Conservation (phyloP, 2,329 filamentous ascomycete genomes). For the Pseudogymnoascus verrucosus region DNA sequence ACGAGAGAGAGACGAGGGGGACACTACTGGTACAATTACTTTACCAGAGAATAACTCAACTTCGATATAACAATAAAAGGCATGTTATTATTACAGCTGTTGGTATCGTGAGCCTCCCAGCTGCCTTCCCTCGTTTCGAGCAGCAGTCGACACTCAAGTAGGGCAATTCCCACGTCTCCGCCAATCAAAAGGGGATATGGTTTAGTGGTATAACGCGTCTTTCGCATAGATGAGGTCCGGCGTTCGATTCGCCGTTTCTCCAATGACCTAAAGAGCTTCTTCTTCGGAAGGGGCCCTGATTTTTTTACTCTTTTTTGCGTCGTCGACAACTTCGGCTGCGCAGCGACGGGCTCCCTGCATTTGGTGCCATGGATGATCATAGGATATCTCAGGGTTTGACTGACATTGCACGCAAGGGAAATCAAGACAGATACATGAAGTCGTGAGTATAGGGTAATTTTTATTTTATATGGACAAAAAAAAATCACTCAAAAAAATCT, state of each 20-base stretch:
- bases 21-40: too few species aligned
- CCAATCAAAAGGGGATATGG: constrained; percentile 4
- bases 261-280: constrained; percentile 1
- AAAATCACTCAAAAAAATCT: not conserved
- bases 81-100: too few species aligned
- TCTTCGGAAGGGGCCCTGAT: not conserved
- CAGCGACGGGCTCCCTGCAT: not conserved
- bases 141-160: not conserved
- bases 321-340: not conserved
- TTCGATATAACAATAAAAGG: too few species aligned
- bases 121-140: not conserved
- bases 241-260: constrained; percentile 7
- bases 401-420: not conserved
- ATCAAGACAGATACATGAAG: not conserved
- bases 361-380: not conserved
- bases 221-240: constrained; percentile 4
- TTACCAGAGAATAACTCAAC: too few species aligned
- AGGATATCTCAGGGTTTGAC: not conserved
- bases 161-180: not conserved
- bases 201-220: constrained; percentile 5
- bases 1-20: not conserved
- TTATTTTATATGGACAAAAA: not conserved
- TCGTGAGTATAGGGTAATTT: not conserved
- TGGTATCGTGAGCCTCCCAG: not conserved
- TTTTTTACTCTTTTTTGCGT: not conserved